Evolutionary conservation across 306 rosid species (phyloP).

Genomic region (Sesbania bispinosa): DNA sequence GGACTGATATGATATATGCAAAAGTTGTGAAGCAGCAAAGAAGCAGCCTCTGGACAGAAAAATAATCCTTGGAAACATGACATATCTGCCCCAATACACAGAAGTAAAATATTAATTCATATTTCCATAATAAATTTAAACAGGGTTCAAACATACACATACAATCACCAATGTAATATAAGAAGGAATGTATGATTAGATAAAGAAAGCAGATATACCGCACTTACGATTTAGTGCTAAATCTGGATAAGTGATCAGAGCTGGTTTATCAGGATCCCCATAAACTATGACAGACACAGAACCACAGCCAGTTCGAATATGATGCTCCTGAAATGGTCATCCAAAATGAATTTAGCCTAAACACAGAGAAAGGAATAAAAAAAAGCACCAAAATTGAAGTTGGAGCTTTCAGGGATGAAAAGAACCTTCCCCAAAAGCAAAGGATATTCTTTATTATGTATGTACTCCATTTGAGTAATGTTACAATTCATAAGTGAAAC

Average conservation of each 20-base stretch:
- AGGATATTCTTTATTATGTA: constrained; percentile 34
- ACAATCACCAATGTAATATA: not conserved
- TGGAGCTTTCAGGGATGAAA: constrained; percentile 8
- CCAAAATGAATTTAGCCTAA: constrained; percentile 15
- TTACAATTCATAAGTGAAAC: too few species aligned
- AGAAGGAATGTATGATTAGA: not conserved
- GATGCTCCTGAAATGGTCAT: constrained; percentile 63
- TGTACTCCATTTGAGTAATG: too few species aligned
- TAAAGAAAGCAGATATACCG: not conserved
- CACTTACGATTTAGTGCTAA: constrained; percentile 85
- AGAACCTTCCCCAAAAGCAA: constrained; percentile 26
- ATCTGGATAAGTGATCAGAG: constrained; percentile 90
- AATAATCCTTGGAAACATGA: constrained; percentile 97
- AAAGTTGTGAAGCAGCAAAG: constrained; percentile 95
- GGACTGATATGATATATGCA: constrained; percentile 94
- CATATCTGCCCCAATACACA: constrained; percentile 58
- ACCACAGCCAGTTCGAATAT: constrained; percentile 76
- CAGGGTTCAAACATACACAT: not conserved
- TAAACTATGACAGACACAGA: constrained; percentile 80
- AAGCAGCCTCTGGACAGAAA: constrained; percentile 90
- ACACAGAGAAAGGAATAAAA: not conserved
- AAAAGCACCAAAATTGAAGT: not conserved
- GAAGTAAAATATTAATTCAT: not conserved
- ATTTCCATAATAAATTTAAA: not conserved
- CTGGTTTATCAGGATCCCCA: constrained; percentile 90